phyloP scores from a whole-genome alignment of 805 yeast genomes.

The Spathaspora boniae region DNA sequence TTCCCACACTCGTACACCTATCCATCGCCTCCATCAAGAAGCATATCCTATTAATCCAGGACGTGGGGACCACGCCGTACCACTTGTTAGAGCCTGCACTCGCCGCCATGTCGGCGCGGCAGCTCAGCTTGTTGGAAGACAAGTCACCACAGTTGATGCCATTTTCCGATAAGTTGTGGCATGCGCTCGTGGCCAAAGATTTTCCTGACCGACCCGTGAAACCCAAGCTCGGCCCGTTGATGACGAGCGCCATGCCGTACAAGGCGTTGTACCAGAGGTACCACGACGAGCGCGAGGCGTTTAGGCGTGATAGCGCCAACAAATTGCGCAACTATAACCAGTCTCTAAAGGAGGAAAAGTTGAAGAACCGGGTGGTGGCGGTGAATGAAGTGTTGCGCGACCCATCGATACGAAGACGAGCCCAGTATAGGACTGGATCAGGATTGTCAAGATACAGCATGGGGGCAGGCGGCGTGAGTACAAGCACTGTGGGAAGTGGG shows the following conservation, averaged over 20 bases:
- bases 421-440: too few relatives aligned
- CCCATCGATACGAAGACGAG: constrained; percentile 22
- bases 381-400: constrained; percentile 23
- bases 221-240: constrained; percentile 1
- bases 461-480: constrained; percentile 2
- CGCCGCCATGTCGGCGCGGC: constrained; percentile 41
- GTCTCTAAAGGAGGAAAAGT: constrained; percentile 34
- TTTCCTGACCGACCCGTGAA: constrained; percentile 43
- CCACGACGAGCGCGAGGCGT: constrained; percentile 37
- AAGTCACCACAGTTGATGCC: constrained; percentile 41
- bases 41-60: constrained; percentile 18
- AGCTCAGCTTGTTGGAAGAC: constrained; percentile 38
- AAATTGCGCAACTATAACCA: constrained; percentile 42
- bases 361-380: constrained; percentile 37
- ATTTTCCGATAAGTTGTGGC: constrained; percentile 46
- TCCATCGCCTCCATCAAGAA: constrained; percentile 16
- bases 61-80: constrained; percentile 32
- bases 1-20: constrained; percentile 11
- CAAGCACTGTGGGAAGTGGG: constrained; percentile 8
- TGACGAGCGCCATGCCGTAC: constrained; percentile 24
- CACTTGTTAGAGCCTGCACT: constrained; percentile 49
- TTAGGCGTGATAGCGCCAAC: constrained; percentile 42
- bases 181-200: constrained; percentile 40
- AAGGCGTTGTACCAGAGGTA: constrained; percentile 39
- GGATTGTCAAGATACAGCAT: too few relatives aligned